phyloP scores from a whole-genome alignment of 441 rosid genomes.

The Populus hybrid region DNA sequence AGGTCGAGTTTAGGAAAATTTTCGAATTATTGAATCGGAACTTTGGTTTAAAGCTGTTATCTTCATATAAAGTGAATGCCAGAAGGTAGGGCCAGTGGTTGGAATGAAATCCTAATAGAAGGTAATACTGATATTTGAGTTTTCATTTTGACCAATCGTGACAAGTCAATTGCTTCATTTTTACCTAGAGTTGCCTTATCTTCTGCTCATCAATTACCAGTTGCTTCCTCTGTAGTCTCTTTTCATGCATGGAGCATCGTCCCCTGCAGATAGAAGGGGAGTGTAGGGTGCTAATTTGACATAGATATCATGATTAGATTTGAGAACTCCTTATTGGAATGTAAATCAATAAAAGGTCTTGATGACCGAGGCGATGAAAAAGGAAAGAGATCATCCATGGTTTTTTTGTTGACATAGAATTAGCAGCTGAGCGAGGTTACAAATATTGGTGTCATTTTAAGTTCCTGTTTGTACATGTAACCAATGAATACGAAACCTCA shows the following conservation, averaged over 20 bases:
- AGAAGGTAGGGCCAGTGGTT: neutral
- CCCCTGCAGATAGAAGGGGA: neutral
- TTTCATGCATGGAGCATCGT: neutral
- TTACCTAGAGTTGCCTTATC: neutral
- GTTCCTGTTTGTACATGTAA: neutral
- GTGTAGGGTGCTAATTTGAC: neutral
- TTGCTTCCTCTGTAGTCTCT: neutral
- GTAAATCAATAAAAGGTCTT: neutral
- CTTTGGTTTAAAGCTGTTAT: neutral
- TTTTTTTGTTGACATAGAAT: too few species aligned
- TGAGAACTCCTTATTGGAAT: neutral
- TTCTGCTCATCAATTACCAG: neutral
- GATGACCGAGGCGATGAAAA: neutral
- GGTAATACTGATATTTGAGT: neutral
- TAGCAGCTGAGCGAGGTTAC: neutral
- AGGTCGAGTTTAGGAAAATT: neutral
- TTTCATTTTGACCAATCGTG: neutral
- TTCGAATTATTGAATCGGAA: neutral
- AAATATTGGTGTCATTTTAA: neutral
- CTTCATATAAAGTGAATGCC: neutral
- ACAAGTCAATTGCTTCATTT: neutral
- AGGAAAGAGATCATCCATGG: neutral
- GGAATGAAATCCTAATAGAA: neutral
- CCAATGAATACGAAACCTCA: neutral
- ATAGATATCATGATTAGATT: neutral